A percentile compares a stretch with the other conserved stretches of the same genome.
These are phyloP conservation scores for Lophiotrema nucula DNA, from an alignment of 495 filamentous ascomycete species.

Conservation along the genomic window DNA sequence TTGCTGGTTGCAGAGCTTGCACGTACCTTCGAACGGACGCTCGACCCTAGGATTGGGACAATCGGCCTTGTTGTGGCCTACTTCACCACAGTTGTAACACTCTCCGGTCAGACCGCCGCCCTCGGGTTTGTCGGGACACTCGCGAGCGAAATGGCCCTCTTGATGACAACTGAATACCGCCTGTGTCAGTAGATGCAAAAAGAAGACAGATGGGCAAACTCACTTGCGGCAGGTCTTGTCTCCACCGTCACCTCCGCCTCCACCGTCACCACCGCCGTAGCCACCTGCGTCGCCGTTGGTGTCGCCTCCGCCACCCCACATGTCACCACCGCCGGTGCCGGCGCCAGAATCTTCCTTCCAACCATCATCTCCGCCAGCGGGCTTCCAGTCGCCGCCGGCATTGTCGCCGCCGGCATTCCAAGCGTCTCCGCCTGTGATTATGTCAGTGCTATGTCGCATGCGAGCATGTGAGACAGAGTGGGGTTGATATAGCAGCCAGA, in stretches of 20 bases:
- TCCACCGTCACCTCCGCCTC: slow-evolving; percentile 11
- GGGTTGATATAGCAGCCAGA: no score
- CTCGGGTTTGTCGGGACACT: slow-evolving; percentile 51
- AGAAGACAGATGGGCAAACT: slow-evolving; percentile 15
- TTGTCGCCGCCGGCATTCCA: slow-evolving; percentile 4
- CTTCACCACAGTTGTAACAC: slow-evolving; percentile 79
- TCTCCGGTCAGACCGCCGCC: slow-evolving; percentile 42
- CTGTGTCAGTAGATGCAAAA: slow-evolving; percentile 12
- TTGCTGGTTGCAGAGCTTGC: slow-evolving; percentile 72
- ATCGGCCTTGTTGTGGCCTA: slow-evolving; percentile 65
- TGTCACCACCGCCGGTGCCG: slow-evolving; percentile 8
- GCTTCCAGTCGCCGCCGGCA: slow-evolving; percentile 1
- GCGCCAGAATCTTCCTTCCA: slow-evolving; percentile 7
- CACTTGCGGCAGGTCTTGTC: slow-evolving; percentile 41
- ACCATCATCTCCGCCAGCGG: neutral
- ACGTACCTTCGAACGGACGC: slow-evolving; percentile 62
- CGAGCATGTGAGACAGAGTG: neutral
- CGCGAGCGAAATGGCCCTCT: slow-evolving; percentile 56
- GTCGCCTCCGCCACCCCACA: slow-evolving; percentile 19
- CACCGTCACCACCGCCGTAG: slow-evolving; percentile 24
- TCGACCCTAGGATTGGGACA: slow-evolving; percentile 63
- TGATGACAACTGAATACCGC: slow-evolving; percentile 53
- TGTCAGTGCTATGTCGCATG: no score
- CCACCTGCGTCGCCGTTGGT: slow-evolving; percentile 18
- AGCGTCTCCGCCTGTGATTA: neutral